These are phyloP conservation scores for Lodderomyces theae DNA, from an alignment of 1,139 yeast genomes.

Conservation along the genomic window DNA sequence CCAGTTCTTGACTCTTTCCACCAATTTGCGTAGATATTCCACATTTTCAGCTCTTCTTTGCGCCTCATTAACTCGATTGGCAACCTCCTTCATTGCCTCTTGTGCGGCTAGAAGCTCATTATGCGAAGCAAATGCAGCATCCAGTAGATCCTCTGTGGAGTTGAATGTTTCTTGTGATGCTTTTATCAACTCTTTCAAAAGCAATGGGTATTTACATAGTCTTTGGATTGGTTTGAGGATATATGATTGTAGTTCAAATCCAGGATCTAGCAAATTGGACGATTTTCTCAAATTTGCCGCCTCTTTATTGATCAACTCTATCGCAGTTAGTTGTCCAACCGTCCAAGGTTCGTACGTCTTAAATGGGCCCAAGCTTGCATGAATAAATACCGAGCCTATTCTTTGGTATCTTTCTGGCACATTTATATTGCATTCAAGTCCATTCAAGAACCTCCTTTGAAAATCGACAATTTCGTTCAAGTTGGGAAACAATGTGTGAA, in stretches of 20 bases:
- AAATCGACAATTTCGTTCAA: conserved; percentile 81
- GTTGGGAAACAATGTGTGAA: conserved; percentile 85
- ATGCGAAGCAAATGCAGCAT: conserved; percentile 49
- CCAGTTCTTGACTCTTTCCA: conserved; percentile 84
- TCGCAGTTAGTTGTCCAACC: conserved; percentile 79
- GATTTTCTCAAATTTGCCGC: conserved; percentile 54
- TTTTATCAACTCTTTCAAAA: conserved; percentile 73
- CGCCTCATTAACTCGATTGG: conserved; percentile 89
- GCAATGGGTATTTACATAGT: conserved; percentile 86
- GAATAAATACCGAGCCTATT: conserved; percentile 82
- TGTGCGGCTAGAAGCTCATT: conserved; percentile 70
- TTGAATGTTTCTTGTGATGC: conserved; percentile 35
- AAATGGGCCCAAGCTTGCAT: conserved; percentile 76
- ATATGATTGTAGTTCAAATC: conserved; percentile 85
- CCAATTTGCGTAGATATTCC: conserved; percentile 63
- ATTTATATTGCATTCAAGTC: conserved; percentile 82
- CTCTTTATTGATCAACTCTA: conserved; percentile 72
- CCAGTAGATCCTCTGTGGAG: conserved; percentile 13
- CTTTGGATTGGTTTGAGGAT: conserved; percentile 93
- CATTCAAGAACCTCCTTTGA: conserved; percentile 84
- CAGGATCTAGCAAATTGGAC: conserved; percentile 70
- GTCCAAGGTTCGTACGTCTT: conserved; percentile 91
- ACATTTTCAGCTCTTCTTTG: conserved; percentile 90
- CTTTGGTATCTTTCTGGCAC: conserved; percentile 77
- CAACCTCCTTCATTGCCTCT: conserved; percentile 61